Conservation (phyloP, 2,329 filamentous ascomycete species). For the Kalaharituber pfeilii region DNA sequence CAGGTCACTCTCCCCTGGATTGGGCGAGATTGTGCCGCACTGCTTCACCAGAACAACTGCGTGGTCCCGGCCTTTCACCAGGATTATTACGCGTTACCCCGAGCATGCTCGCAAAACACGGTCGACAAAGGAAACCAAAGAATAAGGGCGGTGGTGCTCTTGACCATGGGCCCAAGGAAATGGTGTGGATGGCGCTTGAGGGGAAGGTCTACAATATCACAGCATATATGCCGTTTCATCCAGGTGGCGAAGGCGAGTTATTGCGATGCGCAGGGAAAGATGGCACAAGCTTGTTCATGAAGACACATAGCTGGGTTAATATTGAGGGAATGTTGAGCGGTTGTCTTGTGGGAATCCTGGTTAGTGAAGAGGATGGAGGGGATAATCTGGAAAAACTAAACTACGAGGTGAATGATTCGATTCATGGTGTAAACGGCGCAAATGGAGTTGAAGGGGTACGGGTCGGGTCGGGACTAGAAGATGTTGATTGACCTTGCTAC, state of each 20-base stretch:
- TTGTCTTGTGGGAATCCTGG: conserved; percentile 46
- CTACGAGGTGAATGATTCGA: neutral
- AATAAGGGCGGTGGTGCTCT: neutral
- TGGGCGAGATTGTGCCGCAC: conserved; percentile 44
- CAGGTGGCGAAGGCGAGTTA: conserved; percentile 64
- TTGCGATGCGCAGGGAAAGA: conserved; percentile 45
- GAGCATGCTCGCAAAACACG: neutral
- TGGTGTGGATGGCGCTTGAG: conserved; percentile 79
- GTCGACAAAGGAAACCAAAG: neutral
- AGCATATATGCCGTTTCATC: conserved; percentile 79
- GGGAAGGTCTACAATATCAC: conserved; percentile 90
- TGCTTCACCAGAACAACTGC: conserved; percentile 32
- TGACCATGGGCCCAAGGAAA: conserved; percentile 26
- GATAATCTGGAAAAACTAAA: neutral
- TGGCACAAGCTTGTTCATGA: conserved; percentile 45
- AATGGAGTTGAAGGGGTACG: neutral
- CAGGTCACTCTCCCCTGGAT: conserved; percentile 85
- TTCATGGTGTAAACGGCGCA: neutral
- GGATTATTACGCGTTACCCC: neutral
- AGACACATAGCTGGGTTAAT: conserved; percentile 56
- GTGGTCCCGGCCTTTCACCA: neutral
- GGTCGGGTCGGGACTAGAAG: neutral
- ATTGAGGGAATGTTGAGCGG: conserved; percentile 50
- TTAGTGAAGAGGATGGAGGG: conserved; percentile 35
- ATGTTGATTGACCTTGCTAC: neutral